Evolutionary conservation across 2,329 filamentous ascomycete genomes (phyloP).

Genomic region (Fusarium sp.): DNA sequence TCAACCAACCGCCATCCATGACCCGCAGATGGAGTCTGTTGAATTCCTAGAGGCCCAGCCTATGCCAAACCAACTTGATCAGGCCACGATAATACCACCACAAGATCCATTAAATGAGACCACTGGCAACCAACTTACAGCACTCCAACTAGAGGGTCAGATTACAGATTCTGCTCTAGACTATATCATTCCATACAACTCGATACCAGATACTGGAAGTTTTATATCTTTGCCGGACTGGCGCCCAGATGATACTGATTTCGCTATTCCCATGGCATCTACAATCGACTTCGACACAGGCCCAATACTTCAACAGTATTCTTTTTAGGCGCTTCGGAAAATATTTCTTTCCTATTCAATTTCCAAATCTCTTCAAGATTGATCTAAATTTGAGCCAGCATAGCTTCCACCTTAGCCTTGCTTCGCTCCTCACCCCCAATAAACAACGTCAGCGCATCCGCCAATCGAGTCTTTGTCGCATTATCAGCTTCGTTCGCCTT

Average conservation of each 20-base stretch:
- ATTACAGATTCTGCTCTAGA: too few species aligned
- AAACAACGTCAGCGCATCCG: constrained; percentile 59
- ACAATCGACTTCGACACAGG: neutral
- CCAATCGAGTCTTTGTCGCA: constrained; percentile 55
- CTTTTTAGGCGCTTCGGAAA: neutral
- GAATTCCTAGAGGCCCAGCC: neutral
- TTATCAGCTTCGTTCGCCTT: constrained; percentile 59
- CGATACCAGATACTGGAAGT: neutral
- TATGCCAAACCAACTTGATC: neutral
- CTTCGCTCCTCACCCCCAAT: constrained; percentile 57
- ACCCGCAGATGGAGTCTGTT: neutral
- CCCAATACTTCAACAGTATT: neutral
- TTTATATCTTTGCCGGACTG: neutral
- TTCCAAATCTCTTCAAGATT: neutral
- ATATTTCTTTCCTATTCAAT: neutral
- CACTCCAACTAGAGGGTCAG: neutral
- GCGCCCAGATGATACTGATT: neutral
- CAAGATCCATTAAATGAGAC: neutral
- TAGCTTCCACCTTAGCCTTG: constrained; percentile 55
- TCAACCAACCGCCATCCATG: rapidly evolving
- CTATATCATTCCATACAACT: too few species aligned
- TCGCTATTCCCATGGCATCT: neutral
- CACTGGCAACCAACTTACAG: rapidly evolving
- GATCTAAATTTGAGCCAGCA: constrained; percentile 30
- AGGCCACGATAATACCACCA: neutral